Percentiles rank a stretch among this genome's conserved stretches.
These are phyloP conservation scores for Fonsecaea nubica DNA, from an alignment of 2,329 filamentous ascomycete species.

Conservation along the genomic window DNA sequence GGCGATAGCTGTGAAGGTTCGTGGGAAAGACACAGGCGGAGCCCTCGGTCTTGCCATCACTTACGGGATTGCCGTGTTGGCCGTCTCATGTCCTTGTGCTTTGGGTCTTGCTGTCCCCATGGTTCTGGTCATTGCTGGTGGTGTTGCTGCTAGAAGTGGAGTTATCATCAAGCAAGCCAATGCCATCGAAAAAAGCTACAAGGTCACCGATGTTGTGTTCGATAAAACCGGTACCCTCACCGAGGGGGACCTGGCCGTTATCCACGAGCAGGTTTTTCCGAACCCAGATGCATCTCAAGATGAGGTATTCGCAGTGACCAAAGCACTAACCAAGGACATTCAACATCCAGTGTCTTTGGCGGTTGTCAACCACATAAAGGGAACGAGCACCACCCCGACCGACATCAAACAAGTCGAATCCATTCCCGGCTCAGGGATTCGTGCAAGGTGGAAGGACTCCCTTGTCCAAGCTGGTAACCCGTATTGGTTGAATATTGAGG, in stretches of 20 bases:
- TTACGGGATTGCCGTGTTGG: slow-evolving; percentile 73
- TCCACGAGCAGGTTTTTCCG: slow-evolving; percentile 39
- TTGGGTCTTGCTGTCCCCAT: slow-evolving; percentile 78
- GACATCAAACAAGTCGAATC: slow-evolving; percentile 39
- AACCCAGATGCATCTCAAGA: slow-evolving; percentile 1
- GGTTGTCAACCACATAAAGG: slow-evolving; percentile 50
- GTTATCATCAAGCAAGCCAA: slow-evolving; percentile 73
- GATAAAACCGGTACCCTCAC: slow-evolving; percentile 84
- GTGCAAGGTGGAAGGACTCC: slow-evolving; percentile 25
- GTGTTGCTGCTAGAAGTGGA: slow-evolving; percentile 68
- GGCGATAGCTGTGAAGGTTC: slow-evolving; percentile 58
- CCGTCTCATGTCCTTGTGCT: slow-evolving; percentile 79
- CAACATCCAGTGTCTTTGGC: slow-evolving; percentile 62
- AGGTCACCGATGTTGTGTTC: slow-evolving; percentile 71
- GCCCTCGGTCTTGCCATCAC: slow-evolving; percentile 69
- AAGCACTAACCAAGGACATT: slow-evolving; percentile 40
- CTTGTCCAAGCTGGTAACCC: slow-evolving; percentile 38
- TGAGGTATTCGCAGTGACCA: slow-evolving; percentile 16
- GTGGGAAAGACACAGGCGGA: slow-evolving; percentile 48
- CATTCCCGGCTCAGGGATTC: slow-evolving; percentile 43
- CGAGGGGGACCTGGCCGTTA: slow-evolving; percentile 57
- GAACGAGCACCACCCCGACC: slow-evolving; percentile 26
- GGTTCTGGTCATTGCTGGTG: slow-evolving; percentile 74
- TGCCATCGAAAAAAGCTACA: slow-evolving; percentile 67
- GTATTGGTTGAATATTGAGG: slow-evolving; percentile 47